Percentiles rank a stretch among this genome's conserved stretches.
These are phyloP conservation scores for Sporormia fimetaria DNA, from an alignment of 495 filamentous ascomycete species.

Conservation along the genomic window DNA sequence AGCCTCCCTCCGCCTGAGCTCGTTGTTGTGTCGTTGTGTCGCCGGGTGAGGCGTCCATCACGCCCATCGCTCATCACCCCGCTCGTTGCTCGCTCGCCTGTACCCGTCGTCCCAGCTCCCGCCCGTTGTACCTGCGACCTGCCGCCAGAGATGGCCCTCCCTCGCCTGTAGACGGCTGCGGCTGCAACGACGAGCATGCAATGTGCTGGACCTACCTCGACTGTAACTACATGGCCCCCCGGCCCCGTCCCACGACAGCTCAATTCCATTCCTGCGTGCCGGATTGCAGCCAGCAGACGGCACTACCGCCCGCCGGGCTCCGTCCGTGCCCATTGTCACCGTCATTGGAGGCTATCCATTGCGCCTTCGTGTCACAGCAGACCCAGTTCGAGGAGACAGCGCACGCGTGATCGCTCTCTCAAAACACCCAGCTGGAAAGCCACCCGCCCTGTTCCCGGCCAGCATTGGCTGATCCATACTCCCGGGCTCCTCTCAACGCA, in stretches of 20 bases:
- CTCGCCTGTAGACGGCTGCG: no score
- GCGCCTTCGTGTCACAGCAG: constrained; percentile 26
- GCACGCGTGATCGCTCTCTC: constrained; percentile 27
- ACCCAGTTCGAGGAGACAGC: constrained; percentile 21
- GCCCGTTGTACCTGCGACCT: no score
- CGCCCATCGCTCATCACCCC: no score
- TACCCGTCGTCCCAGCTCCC: no score
- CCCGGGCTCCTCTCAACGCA: constrained; percentile 14
- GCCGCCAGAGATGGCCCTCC: no score
- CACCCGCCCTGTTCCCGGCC: constrained; percentile 7
- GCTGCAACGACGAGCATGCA: constrained; percentile 16
- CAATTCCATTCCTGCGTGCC: constrained; percentile 26
- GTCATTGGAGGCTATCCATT: constrained; percentile 14
- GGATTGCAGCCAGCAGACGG: constrained; percentile 15
- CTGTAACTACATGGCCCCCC: constrained; percentile 18
- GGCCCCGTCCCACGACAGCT: constrained; percentile 22
- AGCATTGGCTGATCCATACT: constrained; percentile 19
- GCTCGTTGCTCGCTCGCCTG: no score
- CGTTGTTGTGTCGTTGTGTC: no score
- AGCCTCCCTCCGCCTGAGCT: no score
- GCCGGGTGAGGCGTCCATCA: no score
- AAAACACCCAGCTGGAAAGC: constrained; percentile 25
- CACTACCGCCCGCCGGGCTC: constrained; percentile 15
- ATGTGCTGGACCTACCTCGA: constrained; percentile 22
- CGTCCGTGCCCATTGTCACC: background rate